Evolutionary conservation across 2,329 filamentous ascomycete species (phyloP), one percentile per base, ranked within the genome.

Genomic region (Trichoderma semiorbis): DNA sequence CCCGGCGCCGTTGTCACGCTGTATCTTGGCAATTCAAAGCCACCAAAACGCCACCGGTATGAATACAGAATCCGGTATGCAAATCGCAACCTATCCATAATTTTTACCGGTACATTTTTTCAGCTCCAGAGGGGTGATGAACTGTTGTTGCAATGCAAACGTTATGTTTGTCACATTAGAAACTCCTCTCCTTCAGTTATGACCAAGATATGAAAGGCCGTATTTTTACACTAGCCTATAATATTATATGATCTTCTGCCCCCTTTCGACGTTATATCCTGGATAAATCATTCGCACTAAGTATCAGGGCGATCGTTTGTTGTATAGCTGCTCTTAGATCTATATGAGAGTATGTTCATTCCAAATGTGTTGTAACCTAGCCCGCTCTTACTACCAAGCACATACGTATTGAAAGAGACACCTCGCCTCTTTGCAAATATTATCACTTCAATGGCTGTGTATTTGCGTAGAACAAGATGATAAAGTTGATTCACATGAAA

Each of bases 391-490:
- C 43, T 5, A 47, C 5, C 10, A 47, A 21, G 10, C 10, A 21
- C n/a, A 21, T 47, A 21, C 18, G 0, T 47, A 21, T n/a, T 10
- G 5, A n/a, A 47, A 11, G 43, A 47, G 4, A 12, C 8, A 21
- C 2, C 0, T 21, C n/a, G n/a, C 43, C n/a, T 50, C 0, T 21
- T n/a, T 21, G 43, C 1, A 50, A 50, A 21, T 5, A 12, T 0
- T 12, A 6, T 50, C 8, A 12, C n/a, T 21, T 50, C n/a, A 1
- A 50, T 21, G 0, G 43, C 3, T 21, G 8, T 12, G 10, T 21
- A 1, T 2, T 21, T 4, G 1, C 2, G 0, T 3, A 11, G 1
- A 10, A 5, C 5, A 0, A 21, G 21, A 21, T 47, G 8, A 1
- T 4, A n/a, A 5, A 0, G 8, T 3, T 21, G 10, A 12, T 50